Evolutionary conservation across 257 asterid genomes (phyloP).

Genomic region (Nyctanthes arbortristis): DNA sequence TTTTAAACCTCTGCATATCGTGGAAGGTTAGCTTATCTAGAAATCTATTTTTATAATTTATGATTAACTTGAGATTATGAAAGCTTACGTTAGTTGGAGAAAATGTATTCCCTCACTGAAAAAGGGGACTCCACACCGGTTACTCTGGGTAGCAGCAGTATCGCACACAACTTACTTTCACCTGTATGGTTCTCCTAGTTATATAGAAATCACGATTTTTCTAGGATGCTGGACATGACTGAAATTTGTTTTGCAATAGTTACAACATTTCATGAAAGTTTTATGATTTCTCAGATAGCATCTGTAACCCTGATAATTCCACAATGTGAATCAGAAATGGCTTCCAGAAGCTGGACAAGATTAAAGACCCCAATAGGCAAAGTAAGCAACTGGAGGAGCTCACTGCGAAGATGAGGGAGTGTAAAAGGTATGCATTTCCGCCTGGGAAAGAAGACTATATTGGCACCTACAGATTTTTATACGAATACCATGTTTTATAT

Average conservation of each 20-base stretch:
- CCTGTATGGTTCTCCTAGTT: neutral
- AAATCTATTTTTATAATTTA: slow-evolving; percentile 2
- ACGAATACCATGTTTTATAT: no score
- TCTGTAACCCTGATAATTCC: slow-evolving; percentile 3
- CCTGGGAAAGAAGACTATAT: neutral
- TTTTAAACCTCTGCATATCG: neutral
- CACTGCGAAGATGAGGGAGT: slow-evolving; percentile 92
- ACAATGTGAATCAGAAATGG: slow-evolving; percentile 64
- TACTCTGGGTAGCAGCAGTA: neutral
- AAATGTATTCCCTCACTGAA: neutral
- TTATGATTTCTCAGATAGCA: slow-evolving; percentile 13
- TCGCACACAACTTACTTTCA: slow-evolving; percentile 7
- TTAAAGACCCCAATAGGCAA: slow-evolving; percentile 87
- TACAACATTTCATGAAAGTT: neutral
- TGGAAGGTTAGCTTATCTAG: neutral
- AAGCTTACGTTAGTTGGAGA: neutral
- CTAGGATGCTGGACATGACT: neutral
- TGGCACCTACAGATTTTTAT: no score
- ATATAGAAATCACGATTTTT: neutral
- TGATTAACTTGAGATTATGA: neutral
- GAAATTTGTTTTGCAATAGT: slow-evolving; percentile 3
- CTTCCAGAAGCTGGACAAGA: slow-evolving; percentile 89
- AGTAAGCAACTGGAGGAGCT: slow-evolving; percentile 95
- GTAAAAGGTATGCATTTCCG: slow-evolving; percentile 59
- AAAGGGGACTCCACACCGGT: neutral